phyloP scores from a whole-genome alignment of 1,139 yeast species.

The Tardiomyces digboiensis region DNA sequence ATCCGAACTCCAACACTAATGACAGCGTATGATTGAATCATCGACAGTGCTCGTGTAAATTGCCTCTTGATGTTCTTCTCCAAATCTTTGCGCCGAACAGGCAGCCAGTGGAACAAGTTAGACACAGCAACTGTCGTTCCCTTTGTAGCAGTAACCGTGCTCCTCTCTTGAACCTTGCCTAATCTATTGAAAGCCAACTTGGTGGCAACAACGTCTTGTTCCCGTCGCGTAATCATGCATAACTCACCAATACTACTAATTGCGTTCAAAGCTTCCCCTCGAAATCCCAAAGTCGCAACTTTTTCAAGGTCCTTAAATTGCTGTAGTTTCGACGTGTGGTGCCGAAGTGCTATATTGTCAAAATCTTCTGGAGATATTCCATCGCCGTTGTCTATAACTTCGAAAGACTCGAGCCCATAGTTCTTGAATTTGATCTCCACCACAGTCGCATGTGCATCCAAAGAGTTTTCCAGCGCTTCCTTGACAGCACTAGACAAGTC shows the following conservation, averaged over 20 bases:
- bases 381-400: constrained; percentile 42
- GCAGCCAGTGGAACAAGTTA: constrained; percentile 43
- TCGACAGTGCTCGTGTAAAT: constrained; percentile 50
- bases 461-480: constrained; percentile 77
- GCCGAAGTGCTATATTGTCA: constrained; percentile 52
- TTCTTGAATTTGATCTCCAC: constrained; percentile 60
- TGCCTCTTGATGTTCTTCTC: constrained; percentile 61
- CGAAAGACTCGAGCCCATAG: constrained; percentile 60
- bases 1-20: constrained; percentile 50
- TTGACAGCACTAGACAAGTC: constrained; percentile 71
- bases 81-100: constrained; percentile 64
- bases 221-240: neutral
- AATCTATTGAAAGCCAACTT: constrained; percentile 5
- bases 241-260: constrained; percentile 10
- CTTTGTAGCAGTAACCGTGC: constrained; percentile 10
- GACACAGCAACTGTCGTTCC: constrained; percentile 47
- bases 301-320: constrained; percentile 43
- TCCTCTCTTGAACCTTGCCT: constrained; percentile 6
- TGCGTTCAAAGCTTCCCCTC: constrained; percentile 22
- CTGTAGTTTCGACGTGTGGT: constrained; percentile 70
- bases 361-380: constrained; percentile 54
- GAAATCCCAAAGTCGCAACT: constrained; percentile 30
- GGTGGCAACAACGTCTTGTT: constrained; percentile 2
- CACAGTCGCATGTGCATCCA: constrained; percentile 65
- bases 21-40: constrained; percentile 62